A percentile compares a stretch with the other conserved stretches of the same genome.
Evolutionary conservation across 2,329 filamentous ascomycete species (phyloP).

Genomic region (Stagonosporopsis vannaccii): DNA sequence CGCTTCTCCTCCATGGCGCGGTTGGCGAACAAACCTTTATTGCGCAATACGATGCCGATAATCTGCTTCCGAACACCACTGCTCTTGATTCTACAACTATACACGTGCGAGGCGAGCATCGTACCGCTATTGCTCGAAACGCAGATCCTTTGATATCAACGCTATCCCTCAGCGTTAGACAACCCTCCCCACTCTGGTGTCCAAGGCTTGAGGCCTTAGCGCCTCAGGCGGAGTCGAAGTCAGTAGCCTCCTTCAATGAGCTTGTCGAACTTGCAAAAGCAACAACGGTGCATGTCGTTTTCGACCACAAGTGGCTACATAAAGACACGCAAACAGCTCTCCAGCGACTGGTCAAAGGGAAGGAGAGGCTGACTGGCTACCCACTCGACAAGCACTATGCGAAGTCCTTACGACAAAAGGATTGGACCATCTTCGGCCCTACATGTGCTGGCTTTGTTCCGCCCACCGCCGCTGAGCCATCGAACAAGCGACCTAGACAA

Average conservation of each 20-base stretch:
- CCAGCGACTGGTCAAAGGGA: background rate
- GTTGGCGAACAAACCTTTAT: background rate
- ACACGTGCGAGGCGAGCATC: background rate
- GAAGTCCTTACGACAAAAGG: background rate
- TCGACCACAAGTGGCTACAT: constrained; percentile 1
- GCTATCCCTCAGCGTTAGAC: background rate
- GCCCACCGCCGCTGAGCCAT: background rate
- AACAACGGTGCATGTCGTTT: background rate
- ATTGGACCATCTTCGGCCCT: constrained; percentile 7
- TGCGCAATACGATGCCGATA: constrained; percentile 4
- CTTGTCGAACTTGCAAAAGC: background rate
- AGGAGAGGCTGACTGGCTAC: background rate
- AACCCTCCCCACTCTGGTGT: background rate
- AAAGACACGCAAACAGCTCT: background rate
- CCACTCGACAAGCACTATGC: background rate
- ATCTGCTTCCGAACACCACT: background rate
- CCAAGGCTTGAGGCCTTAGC: background rate
- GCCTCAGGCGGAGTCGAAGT: background rate
- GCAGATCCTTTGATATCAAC: background rate
- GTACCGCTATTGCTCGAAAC: background rate
- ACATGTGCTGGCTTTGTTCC: background rate
- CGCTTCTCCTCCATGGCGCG: background rate
- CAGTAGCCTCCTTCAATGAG: background rate
- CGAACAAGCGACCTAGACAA: background rate
- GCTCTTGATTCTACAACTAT: background rate